Percentiles rank a stretch among this genome's conserved stretches.
These are phyloP conservation scores for Pythium chondricola DNA, from an alignment of 352 stramenopile species.

Conservation along the genomic window DNA sequence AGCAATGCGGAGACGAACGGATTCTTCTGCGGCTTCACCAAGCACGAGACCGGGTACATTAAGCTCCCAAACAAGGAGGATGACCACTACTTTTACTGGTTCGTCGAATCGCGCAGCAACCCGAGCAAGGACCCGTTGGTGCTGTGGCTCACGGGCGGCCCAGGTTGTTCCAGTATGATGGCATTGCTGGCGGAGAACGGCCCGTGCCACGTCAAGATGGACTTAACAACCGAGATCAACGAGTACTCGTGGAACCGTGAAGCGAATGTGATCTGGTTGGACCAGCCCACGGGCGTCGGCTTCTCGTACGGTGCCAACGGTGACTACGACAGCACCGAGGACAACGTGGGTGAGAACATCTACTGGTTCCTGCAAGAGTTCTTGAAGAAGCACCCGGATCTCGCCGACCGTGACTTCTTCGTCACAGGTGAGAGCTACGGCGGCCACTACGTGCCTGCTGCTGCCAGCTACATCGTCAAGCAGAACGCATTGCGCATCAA, in stretches of 20 bases:
- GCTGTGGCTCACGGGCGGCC: conserved; percentile 55
- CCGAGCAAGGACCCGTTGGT: conserved; percentile 36
- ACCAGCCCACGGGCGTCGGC: conserved; percentile 33
- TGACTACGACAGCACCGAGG: conserved; percentile 35
- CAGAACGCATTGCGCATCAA: conserved; percentile 21
- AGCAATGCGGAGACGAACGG: too few relatives aligned
- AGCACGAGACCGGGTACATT: conserved; percentile 49
- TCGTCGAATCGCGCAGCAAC: conserved; percentile 35
- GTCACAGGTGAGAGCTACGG: conserved; percentile 43
- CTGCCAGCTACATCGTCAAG: conserved; percentile 32
- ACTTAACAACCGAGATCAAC: conserved; percentile 33
- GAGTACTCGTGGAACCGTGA: conserved; percentile 37
- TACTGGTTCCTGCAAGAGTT: conserved; percentile 57
- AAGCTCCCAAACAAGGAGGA: conserved; percentile 41
- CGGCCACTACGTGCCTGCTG: conserved; percentile 34
- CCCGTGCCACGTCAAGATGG: conserved; percentile 34
- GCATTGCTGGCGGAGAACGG: conserved; percentile 50
- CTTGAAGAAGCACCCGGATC: conserved; percentile 31
- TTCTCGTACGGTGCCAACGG: conserved; percentile 29
- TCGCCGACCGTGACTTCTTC: conserved; percentile 33
- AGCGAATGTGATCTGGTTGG: conserved; percentile 50
- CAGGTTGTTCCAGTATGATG: conserved; percentile 30
- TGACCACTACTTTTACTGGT: conserved; percentile 70
- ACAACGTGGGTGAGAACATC: conserved; percentile 38
- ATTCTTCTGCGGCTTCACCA: conserved; percentile 28